Conservation (phyloP, 2,329 filamentous ascomycete species). For the Zymoseptoria crescenta region DNA sequence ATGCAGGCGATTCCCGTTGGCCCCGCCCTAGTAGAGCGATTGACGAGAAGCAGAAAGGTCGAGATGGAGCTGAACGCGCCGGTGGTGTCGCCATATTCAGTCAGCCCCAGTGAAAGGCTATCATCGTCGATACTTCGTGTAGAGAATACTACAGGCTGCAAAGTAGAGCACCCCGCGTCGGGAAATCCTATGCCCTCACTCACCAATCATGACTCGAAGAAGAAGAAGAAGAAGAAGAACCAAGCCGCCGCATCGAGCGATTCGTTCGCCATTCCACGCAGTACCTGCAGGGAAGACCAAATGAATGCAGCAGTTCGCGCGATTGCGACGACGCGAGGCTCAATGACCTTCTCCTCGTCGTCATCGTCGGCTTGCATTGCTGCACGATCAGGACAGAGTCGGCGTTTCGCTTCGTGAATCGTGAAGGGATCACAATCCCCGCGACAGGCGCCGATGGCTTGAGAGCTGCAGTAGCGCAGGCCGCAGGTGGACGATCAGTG, state of each 20-base stretch:
- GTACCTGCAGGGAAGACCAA: not conserved
- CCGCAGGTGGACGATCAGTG: not conserved
- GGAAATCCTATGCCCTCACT: not conserved
- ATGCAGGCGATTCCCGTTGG: not conserved
- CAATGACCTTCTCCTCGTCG: not conserved
- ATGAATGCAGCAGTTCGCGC: not conserved
- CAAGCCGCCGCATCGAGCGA: not conserved
- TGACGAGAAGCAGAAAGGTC: not conserved
- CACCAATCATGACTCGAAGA: not conserved
- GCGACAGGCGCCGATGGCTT: not conserved
- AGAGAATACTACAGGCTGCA: not conserved
- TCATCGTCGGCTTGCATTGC: too few species aligned
- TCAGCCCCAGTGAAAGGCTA: not conserved
- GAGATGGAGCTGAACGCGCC: not conserved
- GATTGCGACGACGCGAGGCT: not conserved
- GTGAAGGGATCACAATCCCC: not conserved
- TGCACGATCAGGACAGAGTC: not conserved
- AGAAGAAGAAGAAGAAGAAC: not conserved
- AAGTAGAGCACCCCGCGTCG: not conserved
- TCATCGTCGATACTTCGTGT: not conserved
- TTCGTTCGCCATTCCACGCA: not conserved
- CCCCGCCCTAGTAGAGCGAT: not conserved
- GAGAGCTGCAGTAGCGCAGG: not conserved
- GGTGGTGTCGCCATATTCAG: not conserved
- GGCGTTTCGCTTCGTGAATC: not conserved